These are phyloP conservation scores for Boletus subparvulus DNA, from an alignment of 768 basidiomycete genomes.

Conservation along the genomic window DNA sequence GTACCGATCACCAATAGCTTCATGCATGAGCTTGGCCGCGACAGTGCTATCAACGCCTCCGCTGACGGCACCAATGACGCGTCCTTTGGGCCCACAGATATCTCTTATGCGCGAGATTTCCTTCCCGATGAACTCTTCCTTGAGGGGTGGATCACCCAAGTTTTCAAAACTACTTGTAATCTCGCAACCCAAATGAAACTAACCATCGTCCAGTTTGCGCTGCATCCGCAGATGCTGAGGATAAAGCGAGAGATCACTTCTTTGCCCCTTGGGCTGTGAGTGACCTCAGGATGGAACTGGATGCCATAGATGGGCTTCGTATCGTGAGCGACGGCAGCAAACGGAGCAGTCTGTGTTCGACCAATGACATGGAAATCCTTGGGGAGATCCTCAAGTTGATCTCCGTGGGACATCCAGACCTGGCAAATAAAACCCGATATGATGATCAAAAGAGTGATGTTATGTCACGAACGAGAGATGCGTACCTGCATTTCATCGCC, in stretches of 20 bases:
- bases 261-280: slow-evolving; percentile 86
- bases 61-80: slow-evolving; percentile 96
- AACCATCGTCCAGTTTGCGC: slow-evolving; percentile 92
- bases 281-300: slow-evolving; percentile 99
- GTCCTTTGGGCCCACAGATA: slow-evolving; percentile 91
- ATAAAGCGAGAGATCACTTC: slow-evolving; percentile 88
- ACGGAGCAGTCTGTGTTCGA: slow-evolving; percentile 83
- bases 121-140: slow-evolving; percentile 98
- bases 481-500: slow-evolving; percentile 87
- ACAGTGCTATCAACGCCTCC: slow-evolving; percentile 98
- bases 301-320: slow-evolving; percentile 91
- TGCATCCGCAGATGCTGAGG: slow-evolving; percentile 79
- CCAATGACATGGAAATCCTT: slow-evolving; percentile 86
- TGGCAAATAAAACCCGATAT: slow-evolving; percentile 34
- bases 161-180: background rate
- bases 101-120: slow-evolving; percentile 92
- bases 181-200: slow-evolving; percentile 9
- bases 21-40: slow-evolving; percentile 98
- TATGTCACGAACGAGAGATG: background rate
- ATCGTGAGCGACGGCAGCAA: slow-evolving; percentile 90
- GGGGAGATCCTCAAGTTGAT: slow-evolving; percentile 83
- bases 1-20: slow-evolving; percentile 96
- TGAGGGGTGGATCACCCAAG: background rate
- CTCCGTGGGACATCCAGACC: slow-evolving; percentile 99
- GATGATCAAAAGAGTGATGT: background rate